phyloP scores from a whole-genome alignment of 1,139 yeast genomes.

The Groenewaldozyma auringiensis region DNA sequence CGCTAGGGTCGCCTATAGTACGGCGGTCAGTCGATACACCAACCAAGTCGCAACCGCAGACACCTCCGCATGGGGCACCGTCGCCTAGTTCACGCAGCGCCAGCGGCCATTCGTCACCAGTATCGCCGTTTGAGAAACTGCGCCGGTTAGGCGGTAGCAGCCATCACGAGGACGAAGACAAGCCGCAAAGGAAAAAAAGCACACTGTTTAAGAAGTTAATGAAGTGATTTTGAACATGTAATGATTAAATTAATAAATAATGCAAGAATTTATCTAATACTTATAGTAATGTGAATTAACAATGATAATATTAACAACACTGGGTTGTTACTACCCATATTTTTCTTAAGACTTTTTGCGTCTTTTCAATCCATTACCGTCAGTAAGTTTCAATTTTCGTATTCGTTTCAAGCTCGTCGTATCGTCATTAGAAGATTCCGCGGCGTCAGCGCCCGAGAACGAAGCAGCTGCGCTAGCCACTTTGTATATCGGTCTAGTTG shows the following conservation, averaged over 20 bases:
- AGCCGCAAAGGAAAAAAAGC: neutral
- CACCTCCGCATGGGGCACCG: neutral
- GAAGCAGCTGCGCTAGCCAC: neutral
- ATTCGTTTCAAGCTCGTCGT: conserved; percentile 1
- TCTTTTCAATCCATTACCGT: neutral
- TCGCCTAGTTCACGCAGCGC: neutral
- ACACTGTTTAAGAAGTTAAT: neutral
- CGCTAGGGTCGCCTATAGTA: neutral
- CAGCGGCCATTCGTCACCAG: neutral
- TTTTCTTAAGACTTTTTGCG: conserved; percentile 1
- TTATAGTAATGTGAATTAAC: too few relatives aligned
- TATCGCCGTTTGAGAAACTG: neutral
- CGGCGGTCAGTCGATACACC: too few relatives aligned
- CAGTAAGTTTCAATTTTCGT: neutral
- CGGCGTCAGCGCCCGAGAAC: conserved; percentile 10
- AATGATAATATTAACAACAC: neutral
- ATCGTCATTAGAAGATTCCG: conserved; percentile 22
- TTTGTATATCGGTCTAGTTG: neutral
- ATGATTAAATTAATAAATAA: neutral
- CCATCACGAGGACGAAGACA: neutral
- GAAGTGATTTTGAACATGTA: neutral
- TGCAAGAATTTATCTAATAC: too few relatives aligned
- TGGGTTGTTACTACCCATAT: neutral
- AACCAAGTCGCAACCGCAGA: neutral
- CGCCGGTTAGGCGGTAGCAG: neutral